Evolutionary conservation across 768 basidiomycete genomes (phyloP).

Genomic region (Hemileccinum impolitum): DNA sequence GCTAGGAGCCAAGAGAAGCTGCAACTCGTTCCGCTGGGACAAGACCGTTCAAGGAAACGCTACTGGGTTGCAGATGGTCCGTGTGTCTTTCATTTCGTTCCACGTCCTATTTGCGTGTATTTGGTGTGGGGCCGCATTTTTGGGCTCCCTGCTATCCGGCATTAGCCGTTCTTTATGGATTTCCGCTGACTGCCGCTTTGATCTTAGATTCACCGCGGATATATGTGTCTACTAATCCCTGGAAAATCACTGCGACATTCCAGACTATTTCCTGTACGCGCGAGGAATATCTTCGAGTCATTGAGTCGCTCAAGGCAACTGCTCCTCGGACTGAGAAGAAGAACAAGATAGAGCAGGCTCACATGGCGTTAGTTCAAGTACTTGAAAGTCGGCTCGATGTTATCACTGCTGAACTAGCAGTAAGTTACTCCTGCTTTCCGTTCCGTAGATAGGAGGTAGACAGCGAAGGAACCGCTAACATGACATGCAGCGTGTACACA

Average conservation of each 20-base stretch:
- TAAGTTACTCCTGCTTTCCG: slow-evolving; percentile 40
- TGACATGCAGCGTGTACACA: slow-evolving; percentile 61
- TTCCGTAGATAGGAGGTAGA: slow-evolving; percentile 12
- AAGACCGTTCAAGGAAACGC: slow-evolving; percentile 71
- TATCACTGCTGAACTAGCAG: slow-evolving; percentile 68
- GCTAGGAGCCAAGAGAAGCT: slow-evolving; percentile 65
- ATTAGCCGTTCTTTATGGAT: slow-evolving; percentile 34
- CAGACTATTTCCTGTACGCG: slow-evolving; percentile 66
- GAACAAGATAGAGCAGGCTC: slow-evolving; percentile 59
- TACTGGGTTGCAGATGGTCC: slow-evolving; percentile 89
- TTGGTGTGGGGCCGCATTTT: slow-evolving; percentile 52
- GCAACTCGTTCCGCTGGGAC: slow-evolving; percentile 69
- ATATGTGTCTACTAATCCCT: slow-evolving; percentile 84
- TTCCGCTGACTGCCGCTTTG: slow-evolving; percentile 31
- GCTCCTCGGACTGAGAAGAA: slow-evolving; percentile 46
- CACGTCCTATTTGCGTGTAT: slow-evolving; percentile 66
- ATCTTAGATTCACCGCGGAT: slow-evolving; percentile 78
- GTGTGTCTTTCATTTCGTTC: slow-evolving; percentile 46
- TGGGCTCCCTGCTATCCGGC: slow-evolving; percentile 39
- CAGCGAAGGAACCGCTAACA: slow-evolving; percentile 20
- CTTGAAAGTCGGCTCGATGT: slow-evolving; percentile 63
- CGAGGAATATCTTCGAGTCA: slow-evolving; percentile 65
- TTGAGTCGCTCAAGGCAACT: slow-evolving; percentile 56
- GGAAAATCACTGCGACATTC: slow-evolving; percentile 82
- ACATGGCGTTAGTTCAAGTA: slow-evolving; percentile 55